A percentile compares a stretch with the other conserved stretches of the same genome.
Conservation (phyloP, 116 monocot species). For the Zostera marina region DNA sequence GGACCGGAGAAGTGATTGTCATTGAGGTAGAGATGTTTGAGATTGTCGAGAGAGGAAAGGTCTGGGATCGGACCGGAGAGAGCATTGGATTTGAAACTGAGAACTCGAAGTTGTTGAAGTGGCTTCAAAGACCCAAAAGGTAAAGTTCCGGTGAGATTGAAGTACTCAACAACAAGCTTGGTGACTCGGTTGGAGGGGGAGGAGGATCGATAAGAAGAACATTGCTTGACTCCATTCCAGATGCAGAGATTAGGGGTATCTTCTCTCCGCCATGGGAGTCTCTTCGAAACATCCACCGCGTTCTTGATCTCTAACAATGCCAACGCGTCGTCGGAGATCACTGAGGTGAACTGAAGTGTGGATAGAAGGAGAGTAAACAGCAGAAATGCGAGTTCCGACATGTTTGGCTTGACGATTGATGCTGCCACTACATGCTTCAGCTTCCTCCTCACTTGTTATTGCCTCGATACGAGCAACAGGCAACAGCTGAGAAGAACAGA, state of each 20-base stretch:
- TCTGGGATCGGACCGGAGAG: conserved; percentile 69
- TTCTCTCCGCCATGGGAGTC: conserved; percentile 29
- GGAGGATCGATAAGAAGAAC: conserved; percentile 8
- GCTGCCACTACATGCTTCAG: too few species aligned
- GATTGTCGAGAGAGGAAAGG: conserved; percentile 35
- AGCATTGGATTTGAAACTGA: conserved; percentile 77
- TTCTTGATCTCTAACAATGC: conserved; percentile 55
- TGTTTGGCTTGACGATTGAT: too few species aligned
- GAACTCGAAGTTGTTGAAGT: conserved; percentile 75
- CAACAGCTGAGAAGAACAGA: not conserved
- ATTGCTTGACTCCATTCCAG: conserved; percentile 63
- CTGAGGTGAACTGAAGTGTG: not conserved
- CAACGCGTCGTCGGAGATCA: conserved; percentile 21
- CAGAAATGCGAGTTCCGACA: not conserved
- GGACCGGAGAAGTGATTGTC: conserved; percentile 56
- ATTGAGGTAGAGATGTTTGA: conserved; percentile 71
- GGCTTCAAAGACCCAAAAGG: conserved; percentile 14
- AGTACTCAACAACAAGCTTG: conserved; percentile 73
- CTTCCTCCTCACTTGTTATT: too few species aligned
- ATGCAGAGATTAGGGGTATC: conserved; percentile 15
- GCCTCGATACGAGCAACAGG: too few species aligned
- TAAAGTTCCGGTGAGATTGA: conserved; percentile 59
- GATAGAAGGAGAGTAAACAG: not conserved
- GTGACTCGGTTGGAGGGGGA: conserved; percentile 30
- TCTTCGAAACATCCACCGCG: conserved; percentile 26